Evolutionary conservation across 2,329 filamentous ascomycete species (phyloP).

Genomic region (Alternaria ethzedia): DNA sequence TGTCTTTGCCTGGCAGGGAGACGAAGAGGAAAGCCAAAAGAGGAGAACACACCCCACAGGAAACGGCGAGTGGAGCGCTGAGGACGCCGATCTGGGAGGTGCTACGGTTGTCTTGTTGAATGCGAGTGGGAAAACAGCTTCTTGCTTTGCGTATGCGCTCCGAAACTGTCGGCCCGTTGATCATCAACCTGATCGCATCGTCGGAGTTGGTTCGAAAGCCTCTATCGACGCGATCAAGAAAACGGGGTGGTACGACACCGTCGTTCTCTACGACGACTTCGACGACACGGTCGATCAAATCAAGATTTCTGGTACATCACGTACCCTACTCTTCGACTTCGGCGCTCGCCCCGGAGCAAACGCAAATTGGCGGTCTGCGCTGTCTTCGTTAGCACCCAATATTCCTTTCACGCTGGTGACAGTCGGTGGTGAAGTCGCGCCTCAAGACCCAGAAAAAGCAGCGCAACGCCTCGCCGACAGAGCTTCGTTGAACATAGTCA

Average conservation of each 20-base stretch:
- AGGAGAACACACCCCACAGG: constrained; percentile 21
- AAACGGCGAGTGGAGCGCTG: constrained; percentile 21
- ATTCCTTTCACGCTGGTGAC: constrained; percentile 16
- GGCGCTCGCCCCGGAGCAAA: constrained; percentile 22
- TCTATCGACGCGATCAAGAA: constrained; percentile 17
- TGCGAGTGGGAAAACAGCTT: constrained; percentile 30
- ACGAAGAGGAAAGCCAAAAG: neutral
- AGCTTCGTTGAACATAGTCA: constrained; percentile 13
- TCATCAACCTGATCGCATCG: constrained; percentile 21
- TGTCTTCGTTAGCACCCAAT: neutral
- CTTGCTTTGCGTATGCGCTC: constrained; percentile 26
- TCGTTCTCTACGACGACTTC: constrained; percentile 19
- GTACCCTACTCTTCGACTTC: constrained; percentile 30
- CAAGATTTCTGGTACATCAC: neutral
- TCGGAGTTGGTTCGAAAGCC: constrained; percentile 26
- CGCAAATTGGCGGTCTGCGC: constrained; percentile 11
- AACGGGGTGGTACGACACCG: constrained; percentile 28
- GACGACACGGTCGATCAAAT: constrained; percentile 2
- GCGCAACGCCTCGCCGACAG: neutral
- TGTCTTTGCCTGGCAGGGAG: constrained; percentile 24
- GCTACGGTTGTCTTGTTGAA: constrained; percentile 27
- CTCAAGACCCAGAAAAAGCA: constrained; percentile 11
- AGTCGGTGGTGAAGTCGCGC: constrained; percentile 24
- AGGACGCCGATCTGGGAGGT: constrained; percentile 23
- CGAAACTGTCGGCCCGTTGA: constrained; percentile 23